A percentile compares a stretch with the other conserved stretches of the same genome.
These are phyloP conservation scores for Diphasiastrum complanatum DNA, from an alignment of 83 land plant genomes.

Conservation along the genomic window DNA sequence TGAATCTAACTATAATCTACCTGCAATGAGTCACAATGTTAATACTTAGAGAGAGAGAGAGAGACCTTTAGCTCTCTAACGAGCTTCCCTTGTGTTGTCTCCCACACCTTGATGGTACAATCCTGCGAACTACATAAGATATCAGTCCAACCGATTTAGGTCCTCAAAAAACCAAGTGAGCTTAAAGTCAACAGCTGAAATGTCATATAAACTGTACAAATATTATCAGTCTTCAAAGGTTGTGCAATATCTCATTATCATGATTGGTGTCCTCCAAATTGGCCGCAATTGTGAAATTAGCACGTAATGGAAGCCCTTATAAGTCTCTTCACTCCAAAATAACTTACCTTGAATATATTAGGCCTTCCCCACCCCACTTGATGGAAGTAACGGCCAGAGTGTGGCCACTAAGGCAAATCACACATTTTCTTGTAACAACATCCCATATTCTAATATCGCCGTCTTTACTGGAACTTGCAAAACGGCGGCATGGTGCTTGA, in stretches of 20 bases:
- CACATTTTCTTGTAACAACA: slow-evolving; percentile 47
- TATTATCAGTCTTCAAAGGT: background rate
- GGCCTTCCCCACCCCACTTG: slow-evolving; percentile 98
- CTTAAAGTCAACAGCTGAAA: background rate
- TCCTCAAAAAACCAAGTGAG: background rate
- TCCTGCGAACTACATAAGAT: slow-evolving; percentile 59
- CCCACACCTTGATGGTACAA: slow-evolving; percentile 97
- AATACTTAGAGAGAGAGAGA: background rate
- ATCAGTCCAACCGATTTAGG: background rate
- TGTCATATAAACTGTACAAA: background rate
- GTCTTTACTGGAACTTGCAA: slow-evolving; percentile 97
- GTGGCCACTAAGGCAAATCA: slow-evolving; percentile 76
- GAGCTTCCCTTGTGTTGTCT: slow-evolving; percentile 84
- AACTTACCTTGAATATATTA: slow-evolving; percentile 80
- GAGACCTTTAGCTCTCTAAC: slow-evolving; percentile 87
- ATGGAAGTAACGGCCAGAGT: slow-evolving; percentile 97
- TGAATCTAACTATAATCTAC: too few relatives aligned
- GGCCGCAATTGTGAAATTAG: background rate
- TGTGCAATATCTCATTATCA: background rate
- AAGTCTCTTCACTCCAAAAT: background rate
- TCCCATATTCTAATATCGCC: slow-evolving; percentile 99
- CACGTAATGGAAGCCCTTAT: background rate
- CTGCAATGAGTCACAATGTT: background rate
- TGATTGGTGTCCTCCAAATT: background rate
- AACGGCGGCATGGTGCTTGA: slow-evolving; percentile 81